Evolutionary conservation across 106 monocot genomes (phyloP).

Genomic region (Dendrobium nobile): DNA sequence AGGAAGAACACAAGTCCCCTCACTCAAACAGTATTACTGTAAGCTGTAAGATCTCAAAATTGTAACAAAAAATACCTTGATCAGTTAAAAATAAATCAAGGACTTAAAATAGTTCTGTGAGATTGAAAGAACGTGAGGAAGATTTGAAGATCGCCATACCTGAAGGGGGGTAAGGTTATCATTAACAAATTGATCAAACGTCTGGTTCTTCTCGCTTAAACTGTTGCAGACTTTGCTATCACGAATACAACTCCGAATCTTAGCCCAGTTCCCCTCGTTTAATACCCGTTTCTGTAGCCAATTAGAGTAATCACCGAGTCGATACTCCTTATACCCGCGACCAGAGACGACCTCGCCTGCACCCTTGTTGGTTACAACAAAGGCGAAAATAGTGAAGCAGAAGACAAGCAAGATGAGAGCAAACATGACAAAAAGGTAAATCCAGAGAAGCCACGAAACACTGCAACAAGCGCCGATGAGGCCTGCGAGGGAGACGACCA

Average conservation of each 20-base stretch:
- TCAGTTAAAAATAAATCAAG: neutral
- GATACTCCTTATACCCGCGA: conserved; percentile 49
- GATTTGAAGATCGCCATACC: conserved; percentile 15
- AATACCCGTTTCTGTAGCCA: conserved; percentile 56
- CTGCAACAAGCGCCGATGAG: conserved; percentile 26
- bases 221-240: conserved; percentile 44
- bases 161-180: conserved; percentile 52
- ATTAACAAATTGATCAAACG: conserved; percentile 34
- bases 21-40: no score
- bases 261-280: conserved; percentile 32
- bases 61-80: neutral
- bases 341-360: conserved; percentile 42
- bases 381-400: conserved; percentile 47
- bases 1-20: no score
- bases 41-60: neutral
- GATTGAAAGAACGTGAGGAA: neutral
- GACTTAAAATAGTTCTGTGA: neutral
- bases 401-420: conserved; percentile 34
- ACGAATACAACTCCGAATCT: conserved; percentile 51
- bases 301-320: conserved; percentile 53
- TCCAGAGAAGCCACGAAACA: conserved; percentile 28
- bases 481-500: conserved; percentile 21
- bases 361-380: conserved; percentile 57
- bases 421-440: conserved; percentile 35
- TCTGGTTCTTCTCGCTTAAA: conserved; percentile 31